Evolutionary conservation across 805 yeast genomes (phyloP).

Genomic region (Ogataea zsoltii): DNA sequence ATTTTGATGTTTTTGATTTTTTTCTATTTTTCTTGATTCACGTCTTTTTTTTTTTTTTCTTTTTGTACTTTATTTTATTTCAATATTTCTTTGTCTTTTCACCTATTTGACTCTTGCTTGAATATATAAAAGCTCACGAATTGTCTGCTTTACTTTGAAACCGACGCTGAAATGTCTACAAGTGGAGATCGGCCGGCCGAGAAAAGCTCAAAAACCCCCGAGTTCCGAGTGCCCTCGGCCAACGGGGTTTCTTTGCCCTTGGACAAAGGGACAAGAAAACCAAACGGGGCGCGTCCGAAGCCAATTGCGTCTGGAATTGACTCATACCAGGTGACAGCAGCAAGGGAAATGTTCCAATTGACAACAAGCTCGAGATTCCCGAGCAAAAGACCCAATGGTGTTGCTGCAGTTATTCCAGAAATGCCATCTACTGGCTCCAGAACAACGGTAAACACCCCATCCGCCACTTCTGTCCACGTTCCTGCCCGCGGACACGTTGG

Average conservation of each 20-base stretch:
- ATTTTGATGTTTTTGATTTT: not conserved
- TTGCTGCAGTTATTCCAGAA: not conserved
- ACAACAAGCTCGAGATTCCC: conserved; percentile 47
- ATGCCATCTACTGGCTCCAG: not conserved
- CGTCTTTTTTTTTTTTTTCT: not conserved
- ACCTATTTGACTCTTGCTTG: not conserved
- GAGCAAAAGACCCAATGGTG: not conserved
- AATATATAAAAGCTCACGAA: too few species aligned
- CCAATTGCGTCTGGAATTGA: conserved; percentile 42
- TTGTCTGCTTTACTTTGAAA: not conserved
- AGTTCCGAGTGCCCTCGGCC: not conserved
- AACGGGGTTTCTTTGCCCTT: not conserved
- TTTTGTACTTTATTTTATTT: not conserved
- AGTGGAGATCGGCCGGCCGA: not conserved
- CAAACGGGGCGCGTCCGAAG: not conserved
- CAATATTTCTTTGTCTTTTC: not conserved
- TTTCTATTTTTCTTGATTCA: not conserved
- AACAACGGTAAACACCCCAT: not conserved
- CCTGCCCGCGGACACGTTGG: conserved; percentile 24
- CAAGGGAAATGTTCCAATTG: conserved; percentile 59
- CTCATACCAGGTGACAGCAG: conserved; percentile 57
- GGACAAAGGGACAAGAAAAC: not conserved
- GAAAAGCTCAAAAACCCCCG: not conserved
- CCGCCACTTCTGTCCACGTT: conserved; percentile 8
- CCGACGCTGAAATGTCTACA: not conserved